Conservation (phyloP, 108 stramenopile genomes). For the Pseudonitzschia multiseries region DNA sequence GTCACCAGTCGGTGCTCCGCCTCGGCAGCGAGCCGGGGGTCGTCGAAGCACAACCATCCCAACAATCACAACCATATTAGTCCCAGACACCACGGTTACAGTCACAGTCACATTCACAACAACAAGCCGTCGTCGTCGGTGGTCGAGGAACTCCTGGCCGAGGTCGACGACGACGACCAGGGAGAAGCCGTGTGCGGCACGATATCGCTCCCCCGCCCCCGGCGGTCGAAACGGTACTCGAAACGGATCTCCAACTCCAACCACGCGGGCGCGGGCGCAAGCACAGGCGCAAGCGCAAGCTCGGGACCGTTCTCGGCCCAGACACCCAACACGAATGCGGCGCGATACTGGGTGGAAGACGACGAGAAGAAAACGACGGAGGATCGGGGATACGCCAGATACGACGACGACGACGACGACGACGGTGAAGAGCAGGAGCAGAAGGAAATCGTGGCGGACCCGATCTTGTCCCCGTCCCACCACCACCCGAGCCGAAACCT, state of each 20-base stretch:
- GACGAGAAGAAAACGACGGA: slow-evolving; percentile 20
- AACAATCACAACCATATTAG: too few species aligned
- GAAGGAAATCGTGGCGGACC: not conserved
- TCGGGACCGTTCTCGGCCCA: too few species aligned
- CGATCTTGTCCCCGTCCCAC: not conserved
- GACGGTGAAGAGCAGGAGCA: not conserved
- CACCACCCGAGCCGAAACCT: too few species aligned
- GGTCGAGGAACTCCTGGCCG: slow-evolving; percentile 39
- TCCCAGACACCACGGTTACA: too few species aligned
- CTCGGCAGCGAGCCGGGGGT: not conserved
- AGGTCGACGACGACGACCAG: slow-evolving; percentile 33
- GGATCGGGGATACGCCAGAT: not conserved
- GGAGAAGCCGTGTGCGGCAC: not conserved
- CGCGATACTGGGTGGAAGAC: not conserved
- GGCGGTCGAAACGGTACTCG: too few species aligned
- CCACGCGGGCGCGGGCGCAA: too few species aligned
- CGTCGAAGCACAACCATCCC: not conserved
- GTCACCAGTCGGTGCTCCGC: not conserved
- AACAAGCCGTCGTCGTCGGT: too few species aligned
- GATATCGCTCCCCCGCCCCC: not conserved
- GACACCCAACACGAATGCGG: not conserved
- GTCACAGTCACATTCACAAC: too few species aligned
- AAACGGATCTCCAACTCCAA: too few species aligned
- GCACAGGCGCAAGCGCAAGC: too few species aligned
- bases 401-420: too few species aligned